These are phyloP conservation scores for Tolypocladium guangdongense DNA, from an alignment of 2,329 filamentous ascomycete species.

Conservation along the genomic window DNA sequence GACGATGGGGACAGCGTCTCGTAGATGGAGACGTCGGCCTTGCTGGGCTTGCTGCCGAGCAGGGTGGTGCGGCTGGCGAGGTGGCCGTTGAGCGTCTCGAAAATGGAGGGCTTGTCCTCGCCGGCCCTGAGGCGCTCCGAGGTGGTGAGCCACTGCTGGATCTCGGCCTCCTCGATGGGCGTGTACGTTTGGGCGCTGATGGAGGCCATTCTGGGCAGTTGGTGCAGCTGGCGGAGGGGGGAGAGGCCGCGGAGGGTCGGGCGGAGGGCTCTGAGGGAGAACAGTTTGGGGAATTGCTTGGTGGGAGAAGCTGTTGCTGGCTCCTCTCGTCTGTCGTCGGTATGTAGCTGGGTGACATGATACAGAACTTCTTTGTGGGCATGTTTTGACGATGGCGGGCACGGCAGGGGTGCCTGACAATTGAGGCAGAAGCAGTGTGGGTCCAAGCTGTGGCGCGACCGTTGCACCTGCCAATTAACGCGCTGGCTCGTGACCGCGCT, in stretches of 20 bases:
- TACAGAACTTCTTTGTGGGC: too few relatives aligned
- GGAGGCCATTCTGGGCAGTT: slow-evolving; percentile 47
- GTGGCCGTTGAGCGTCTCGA: slow-evolving; percentile 75
- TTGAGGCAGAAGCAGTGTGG: slow-evolving; percentile 1
- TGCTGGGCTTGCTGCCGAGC: slow-evolving; percentile 79
- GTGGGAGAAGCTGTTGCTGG: background rate
- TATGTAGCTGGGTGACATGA: too few relatives aligned
- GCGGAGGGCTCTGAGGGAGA: slow-evolving; percentile 26
- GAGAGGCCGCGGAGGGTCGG: slow-evolving; percentile 22
- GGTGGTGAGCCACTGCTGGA: slow-evolving; percentile 79
- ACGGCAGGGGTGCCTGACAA: slow-evolving; percentile 5
- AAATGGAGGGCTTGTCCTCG: slow-evolving; percentile 53
- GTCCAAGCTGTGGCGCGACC: background rate
- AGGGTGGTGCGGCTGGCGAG: slow-evolving; percentile 81
- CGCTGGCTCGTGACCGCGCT: slow-evolving; percentile 21
- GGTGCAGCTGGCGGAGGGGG: slow-evolving; percentile 17
- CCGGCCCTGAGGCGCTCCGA: slow-evolving; percentile 52
- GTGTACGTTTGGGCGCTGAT: slow-evolving; percentile 62
- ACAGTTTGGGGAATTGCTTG: slow-evolving; percentile 26
- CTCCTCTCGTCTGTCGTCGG: slow-evolving; percentile 1
- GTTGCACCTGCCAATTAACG: slow-evolving; percentile 5
- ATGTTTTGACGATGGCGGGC: slow-evolving; percentile 3
- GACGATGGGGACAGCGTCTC: slow-evolving; percentile 63
- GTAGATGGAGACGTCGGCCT: slow-evolving; percentile 79
- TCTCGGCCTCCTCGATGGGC: slow-evolving; percentile 71